Evolutionary conservation across 1,139 yeast genomes (phyloP), one percentile per base, ranked within the genome.

Genomic region (Saccharomycopsis hybrid): DNA sequence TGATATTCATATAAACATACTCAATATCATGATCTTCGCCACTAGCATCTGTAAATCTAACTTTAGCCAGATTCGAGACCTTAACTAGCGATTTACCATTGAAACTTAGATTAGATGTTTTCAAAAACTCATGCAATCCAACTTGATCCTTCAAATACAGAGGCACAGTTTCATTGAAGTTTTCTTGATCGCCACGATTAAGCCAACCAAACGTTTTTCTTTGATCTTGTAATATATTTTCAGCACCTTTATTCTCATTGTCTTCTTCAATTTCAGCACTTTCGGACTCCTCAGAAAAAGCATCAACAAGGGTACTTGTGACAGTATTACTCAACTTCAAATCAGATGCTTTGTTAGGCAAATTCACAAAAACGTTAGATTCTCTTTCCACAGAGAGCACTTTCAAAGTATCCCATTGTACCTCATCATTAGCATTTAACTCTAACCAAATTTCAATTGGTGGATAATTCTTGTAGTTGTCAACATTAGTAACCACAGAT

Each of bases 401-500:
- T 41, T 67, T 66, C 49, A 76, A 60, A 5, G 75, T 65, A 32
- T 68, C 70, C 45, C 68, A 54, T 47, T 72, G 74, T 1, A 77
- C 71, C n/a, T 57, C 63, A 24, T 67, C 68, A 35, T 62, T 57
- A 7, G 65, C 67, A 54, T 71, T 69, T 48, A 77, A 61, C 43
- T 72, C 75, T 48, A 74, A 64, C 78, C 81, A 76, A 46, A 79
- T 64, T 58, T 79, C 84, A 2, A 79, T 65, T 0, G 81, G 77
- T 0, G 84, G 83, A 49, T 69, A 69, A 46, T 65, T 60, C 11
- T 57, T 59, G n/a, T 55, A 54, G 25, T 54, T 49, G 24, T 49
- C 59, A 2, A 50, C 52, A 5, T 46, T 41, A 3, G 52, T 42
- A 18, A 18, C 18, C 18, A 18, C 18, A 18, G 18, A 18, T 18